A percentile compares a stretch with the other conserved stretches of the same genome.
phyloP scores from a whole-genome alignment of 2,329 filamentous ascomycete species.

The Xylariaceae sp. region DNA sequence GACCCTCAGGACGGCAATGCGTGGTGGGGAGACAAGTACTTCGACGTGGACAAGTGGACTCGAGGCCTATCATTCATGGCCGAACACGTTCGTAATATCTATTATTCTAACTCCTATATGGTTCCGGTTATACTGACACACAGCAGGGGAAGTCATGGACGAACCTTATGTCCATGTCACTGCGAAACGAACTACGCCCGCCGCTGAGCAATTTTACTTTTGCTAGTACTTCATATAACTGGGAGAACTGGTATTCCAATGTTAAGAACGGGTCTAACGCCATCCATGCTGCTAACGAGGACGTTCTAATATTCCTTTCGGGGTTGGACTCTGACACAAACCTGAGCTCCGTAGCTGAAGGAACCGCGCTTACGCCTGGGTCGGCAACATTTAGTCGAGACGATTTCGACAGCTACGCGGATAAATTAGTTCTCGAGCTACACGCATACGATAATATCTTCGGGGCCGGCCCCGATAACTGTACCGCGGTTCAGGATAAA shows the following conservation, averaged over 20 bases:
- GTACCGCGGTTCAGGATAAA: constrained; percentile 46
- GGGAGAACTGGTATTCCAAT: constrained; percentile 57
- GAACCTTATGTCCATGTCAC: constrained; percentile 51
- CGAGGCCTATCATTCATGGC: constrained; percentile 64
- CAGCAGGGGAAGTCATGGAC: constrained; percentile 49
- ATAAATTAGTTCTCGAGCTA: constrained; percentile 62
- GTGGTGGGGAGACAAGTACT: constrained; percentile 65
- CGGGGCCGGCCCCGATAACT: constrained; percentile 43
- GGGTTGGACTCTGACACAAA: constrained; percentile 59
- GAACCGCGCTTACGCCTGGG: constrained; percentile 49
- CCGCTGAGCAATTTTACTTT: constrained; percentile 40
- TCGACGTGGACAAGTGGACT: constrained; percentile 61
- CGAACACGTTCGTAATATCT: constrained; percentile 41
- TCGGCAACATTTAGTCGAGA: constrained; percentile 46
- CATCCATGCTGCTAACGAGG: constrained; percentile 53
- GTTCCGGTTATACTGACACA: constrained; percentile 1
- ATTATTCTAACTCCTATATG: neutral
- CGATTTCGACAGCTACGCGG: constrained; percentile 51
- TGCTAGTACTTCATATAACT: constrained; percentile 49
- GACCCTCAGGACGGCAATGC: constrained; percentile 55
- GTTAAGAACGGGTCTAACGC: constrained; percentile 52
- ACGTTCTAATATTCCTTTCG: constrained; percentile 59
- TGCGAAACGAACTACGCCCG: constrained; percentile 57
- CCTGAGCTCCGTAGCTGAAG: constrained; percentile 53
- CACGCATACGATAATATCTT: constrained; percentile 59